Evolutionary conservation across 345 rosid species (phyloP).

Genomic region (Xanthoceras sorbifolium): DNA sequence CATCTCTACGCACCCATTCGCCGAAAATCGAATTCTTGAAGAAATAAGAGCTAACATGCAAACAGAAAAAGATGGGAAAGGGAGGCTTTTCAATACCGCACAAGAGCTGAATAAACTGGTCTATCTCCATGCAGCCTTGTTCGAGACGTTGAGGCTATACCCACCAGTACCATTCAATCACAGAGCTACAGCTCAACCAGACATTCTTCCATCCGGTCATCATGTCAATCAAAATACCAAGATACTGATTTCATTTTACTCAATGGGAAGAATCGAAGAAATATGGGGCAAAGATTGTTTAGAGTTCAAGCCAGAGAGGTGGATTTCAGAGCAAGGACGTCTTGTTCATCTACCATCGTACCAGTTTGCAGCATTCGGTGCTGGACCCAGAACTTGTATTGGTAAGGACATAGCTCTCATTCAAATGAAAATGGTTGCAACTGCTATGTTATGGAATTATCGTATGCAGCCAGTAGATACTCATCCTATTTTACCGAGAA

Average conservation of each 20-base stretch:
- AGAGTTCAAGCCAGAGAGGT: conserved; percentile 39
- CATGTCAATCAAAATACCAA: background rate
- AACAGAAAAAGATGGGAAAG: background rate
- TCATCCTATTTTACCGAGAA: conserved; percentile 12
- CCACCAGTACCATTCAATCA: conserved; percentile 30
- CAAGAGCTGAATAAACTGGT: conserved; percentile 5
- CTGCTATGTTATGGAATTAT: conserved; percentile 21
- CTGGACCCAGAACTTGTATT: conserved; percentile 35
- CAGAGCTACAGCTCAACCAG: conserved; percentile 19
- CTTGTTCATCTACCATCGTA: conserved; percentile 23
- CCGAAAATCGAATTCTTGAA: conserved; percentile 25
- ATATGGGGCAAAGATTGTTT: conserved; percentile 38
- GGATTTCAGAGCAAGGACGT: conserved; percentile 29
- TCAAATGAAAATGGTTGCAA: conserved; percentile 23
- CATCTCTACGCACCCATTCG: conserved; percentile 33
- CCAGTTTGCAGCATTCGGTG: conserved; percentile 19
- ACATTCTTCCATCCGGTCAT: conserved; percentile 35
- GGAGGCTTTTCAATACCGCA: too few relatives aligned
- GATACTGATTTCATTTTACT: conserved; percentile 21
- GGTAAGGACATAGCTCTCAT: conserved; percentile 23
- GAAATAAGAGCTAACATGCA: conserved; percentile 24
- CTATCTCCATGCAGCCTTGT: conserved; percentile 32
- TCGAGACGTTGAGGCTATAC: conserved; percentile 28
- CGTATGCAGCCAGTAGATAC: conserved; percentile 11
- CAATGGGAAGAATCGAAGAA: conserved; percentile 31